Percentiles rank a stretch among this genome's conserved stretches.
phyloP scores from a whole-genome alignment of 139 green algal genomes.

The Chlorella sorokiniana region DNA sequence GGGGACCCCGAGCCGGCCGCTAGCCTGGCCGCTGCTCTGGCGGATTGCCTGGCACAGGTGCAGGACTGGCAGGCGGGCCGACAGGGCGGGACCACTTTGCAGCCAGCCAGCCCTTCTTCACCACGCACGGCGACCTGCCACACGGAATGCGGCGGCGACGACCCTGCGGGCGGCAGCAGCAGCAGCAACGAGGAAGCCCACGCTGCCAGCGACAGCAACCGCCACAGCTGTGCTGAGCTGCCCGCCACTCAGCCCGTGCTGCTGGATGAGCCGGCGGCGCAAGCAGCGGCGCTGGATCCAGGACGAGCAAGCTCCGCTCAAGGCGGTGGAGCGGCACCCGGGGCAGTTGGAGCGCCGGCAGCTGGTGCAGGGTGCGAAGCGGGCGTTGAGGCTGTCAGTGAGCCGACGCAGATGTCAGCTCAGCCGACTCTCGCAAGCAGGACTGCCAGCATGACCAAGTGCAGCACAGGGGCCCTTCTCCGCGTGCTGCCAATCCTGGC shows the following conservation, averaged over 20 bases:
- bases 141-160: too few relatives aligned
- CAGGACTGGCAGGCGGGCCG: neutral
- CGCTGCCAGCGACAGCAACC: neutral
- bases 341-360: neutral
- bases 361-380: neutral
- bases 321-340: neutral
- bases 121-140: too few relatives aligned
- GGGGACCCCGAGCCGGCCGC: neutral
- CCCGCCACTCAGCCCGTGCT: neutral
- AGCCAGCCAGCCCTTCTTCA: neutral
- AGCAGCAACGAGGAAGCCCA: neutral
- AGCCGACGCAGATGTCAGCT: neutral
- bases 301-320: too few relatives aligned
- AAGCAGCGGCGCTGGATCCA: neutral
- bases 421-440: neutral
- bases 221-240: neutral
- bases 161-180: neutral
- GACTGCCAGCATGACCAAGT: neutral
- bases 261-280: neutral
- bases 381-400: neutral
- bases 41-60: slow-evolving; percentile 1
- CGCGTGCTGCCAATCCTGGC: neutral
- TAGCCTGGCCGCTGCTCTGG: slow-evolving; percentile 6
- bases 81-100: neutral
- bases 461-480: neutral